A percentile compares a stretch with the other conserved stretches of the same genome.
phyloP scores from a whole-genome alignment of 2,329 filamentous ascomycete genomes.

The Ambrosiella beaveri region DNA sequence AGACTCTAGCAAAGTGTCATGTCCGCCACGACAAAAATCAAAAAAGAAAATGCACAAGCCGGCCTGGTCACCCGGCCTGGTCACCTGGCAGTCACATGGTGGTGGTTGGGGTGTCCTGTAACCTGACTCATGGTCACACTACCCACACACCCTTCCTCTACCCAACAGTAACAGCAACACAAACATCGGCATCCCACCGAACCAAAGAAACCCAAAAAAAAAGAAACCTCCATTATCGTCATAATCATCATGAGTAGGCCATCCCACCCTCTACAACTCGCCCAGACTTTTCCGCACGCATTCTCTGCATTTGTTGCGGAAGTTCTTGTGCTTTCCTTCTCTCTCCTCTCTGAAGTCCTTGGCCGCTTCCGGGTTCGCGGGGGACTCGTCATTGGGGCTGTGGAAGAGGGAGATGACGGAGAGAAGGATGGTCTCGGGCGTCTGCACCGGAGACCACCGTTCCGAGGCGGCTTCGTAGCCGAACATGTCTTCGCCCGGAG shows the following conservation, averaged over 20 bases:
- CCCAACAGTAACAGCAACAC: no score
- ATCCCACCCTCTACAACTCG: slow-evolving; percentile 33
- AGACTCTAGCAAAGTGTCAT: neutral
- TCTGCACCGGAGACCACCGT: slow-evolving; percentile 89
- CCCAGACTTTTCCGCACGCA: slow-evolving; percentile 71
- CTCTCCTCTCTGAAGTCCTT: slow-evolving; percentile 68
- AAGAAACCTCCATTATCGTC: no score
- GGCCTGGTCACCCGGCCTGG: no score
- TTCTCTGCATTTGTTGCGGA: slow-evolving; percentile 58
- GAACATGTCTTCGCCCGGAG: slow-evolving; percentile 82
- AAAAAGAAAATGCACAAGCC: neutral
- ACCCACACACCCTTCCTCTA: no score
- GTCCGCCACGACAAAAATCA: neutral
- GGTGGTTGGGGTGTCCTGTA: no score
- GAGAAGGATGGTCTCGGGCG: slow-evolving; percentile 81
- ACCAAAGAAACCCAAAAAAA: neutral
- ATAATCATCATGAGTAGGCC: no score
- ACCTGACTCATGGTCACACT: no score
- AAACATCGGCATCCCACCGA: no score
- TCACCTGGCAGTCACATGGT: no score
- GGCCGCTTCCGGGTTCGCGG: slow-evolving; percentile 88
- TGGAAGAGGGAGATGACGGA: slow-evolving; percentile 85
- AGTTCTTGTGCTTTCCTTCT: slow-evolving; percentile 46
- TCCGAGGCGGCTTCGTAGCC: slow-evolving; percentile 84
- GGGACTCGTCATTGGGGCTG: slow-evolving; percentile 86